A percentile compares a stretch with the other conserved stretches of the same genome.
Evolutionary conservation across 441 rosid species (phyloP).

Genomic region (Daphne laureola): DNA sequence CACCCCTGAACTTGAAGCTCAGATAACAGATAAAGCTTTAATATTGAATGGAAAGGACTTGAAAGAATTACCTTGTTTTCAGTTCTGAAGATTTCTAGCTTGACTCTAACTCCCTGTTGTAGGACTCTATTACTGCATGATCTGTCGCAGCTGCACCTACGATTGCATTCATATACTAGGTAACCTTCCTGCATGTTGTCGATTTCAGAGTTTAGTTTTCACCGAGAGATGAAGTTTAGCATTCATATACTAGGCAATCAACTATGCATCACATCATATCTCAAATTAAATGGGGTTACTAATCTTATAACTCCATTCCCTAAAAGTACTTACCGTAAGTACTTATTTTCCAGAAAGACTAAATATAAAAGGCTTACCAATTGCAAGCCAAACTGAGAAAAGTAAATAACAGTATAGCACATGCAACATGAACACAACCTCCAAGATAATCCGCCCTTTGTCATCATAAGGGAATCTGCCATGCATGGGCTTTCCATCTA

Average conservation of each 20-base stretch:
- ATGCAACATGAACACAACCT: constrained; percentile 36
- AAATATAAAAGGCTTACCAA: too few relatives aligned
- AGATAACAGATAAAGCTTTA: constrained; percentile 2
- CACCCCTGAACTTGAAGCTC: constrained; percentile 58
- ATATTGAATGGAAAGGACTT: constrained; percentile 11
- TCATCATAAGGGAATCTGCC: constrained; percentile 86
- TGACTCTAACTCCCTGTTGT: constrained; percentile 74
- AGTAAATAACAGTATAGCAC: neutral
- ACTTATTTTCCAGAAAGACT: too few relatives aligned
- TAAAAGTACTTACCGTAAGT: too few relatives aligned
- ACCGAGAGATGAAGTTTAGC: too few relatives aligned
- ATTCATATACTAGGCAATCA: too few relatives aligned
- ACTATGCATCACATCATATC: too few relatives aligned
- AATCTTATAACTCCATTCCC: too few relatives aligned
- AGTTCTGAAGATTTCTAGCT: constrained; percentile 77
- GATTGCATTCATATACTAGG: constrained; percentile 96
- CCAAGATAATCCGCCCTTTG: constrained; percentile 71
- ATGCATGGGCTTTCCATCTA: constrained; percentile 60
- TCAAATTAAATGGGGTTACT: too few relatives aligned
- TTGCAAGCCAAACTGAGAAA: too few relatives aligned
- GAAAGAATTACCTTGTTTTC: constrained; percentile 58
- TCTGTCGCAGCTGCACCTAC: constrained; percentile 62
- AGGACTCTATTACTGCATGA: constrained; percentile 86
- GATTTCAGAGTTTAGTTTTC: constrained; percentile 2
- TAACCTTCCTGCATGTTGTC: constrained; percentile 80